Conservation (phyloP, 2,329 filamentous ascomycete genomes). For the Diatrype stigma region DNA sequence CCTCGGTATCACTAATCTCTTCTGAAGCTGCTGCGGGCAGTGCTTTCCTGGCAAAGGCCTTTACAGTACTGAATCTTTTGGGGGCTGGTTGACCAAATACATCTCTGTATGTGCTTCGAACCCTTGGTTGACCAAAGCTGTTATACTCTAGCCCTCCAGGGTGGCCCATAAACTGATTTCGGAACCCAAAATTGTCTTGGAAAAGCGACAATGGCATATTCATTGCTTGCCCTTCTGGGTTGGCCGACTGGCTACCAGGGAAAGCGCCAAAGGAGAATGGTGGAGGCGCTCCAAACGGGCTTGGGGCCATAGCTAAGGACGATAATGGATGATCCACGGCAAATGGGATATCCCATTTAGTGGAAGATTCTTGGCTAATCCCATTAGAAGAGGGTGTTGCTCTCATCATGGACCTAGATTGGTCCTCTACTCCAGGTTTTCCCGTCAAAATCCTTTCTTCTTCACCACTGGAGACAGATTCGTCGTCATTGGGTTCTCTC, state of each 20-base stretch:
- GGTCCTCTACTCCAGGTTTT: slow-evolving; percentile 19
- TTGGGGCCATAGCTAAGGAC: slow-evolving; percentile 15
- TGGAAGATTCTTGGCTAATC: slow-evolving; percentile 1
- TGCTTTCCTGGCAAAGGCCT: slow-evolving; percentile 9
- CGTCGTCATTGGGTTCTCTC: slow-evolving; percentile 25
- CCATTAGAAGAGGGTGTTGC: slow-evolving; percentile 5
- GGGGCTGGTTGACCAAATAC: slow-evolving; percentile 3
- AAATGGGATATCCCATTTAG: slow-evolving; percentile 7
- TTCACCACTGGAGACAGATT: slow-evolving; percentile 28
- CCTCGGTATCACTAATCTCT: slow-evolving; percentile 12
- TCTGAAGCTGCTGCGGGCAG: slow-evolving; percentile 2
- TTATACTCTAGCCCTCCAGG: slow-evolving; percentile 4
- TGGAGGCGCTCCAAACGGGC: slow-evolving; percentile 11
- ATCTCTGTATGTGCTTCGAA: slow-evolving; percentile 6
- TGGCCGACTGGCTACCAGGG: slow-evolving; percentile 18
- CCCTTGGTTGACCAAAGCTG: slow-evolving; percentile 8
- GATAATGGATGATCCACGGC: slow-evolving; percentile 10
- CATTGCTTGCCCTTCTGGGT: slow-evolving; percentile 26
- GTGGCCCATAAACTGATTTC: slow-evolving; percentile 11
- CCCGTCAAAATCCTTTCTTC: slow-evolving; percentile 30
- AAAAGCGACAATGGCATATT: slow-evolving; percentile 19
- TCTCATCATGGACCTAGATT: slow-evolving; percentile 7
- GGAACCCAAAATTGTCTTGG: slow-evolving; percentile 28
- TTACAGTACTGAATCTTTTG: slow-evolving; percentile 13
- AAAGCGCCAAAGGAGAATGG: slow-evolving; percentile 16